These are phyloP conservation scores for Lepiota brunneoincarnata DNA, from an alignment of 768 basidiomycete genomes.

Conservation along the genomic window DNA sequence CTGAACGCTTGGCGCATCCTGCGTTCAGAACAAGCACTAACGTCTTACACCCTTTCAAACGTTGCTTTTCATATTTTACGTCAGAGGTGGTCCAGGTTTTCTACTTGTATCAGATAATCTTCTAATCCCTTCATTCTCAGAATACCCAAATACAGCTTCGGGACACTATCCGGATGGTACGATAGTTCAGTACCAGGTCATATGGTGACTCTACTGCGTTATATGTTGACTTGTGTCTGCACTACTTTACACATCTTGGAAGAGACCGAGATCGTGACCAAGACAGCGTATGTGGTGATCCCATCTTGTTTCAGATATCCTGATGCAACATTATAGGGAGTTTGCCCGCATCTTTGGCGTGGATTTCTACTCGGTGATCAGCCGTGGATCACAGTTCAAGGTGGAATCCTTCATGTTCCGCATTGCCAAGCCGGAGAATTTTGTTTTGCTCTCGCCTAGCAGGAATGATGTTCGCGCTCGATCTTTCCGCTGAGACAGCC, in stretches of 20 bases:
- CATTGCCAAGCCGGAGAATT: constrained; percentile 93
- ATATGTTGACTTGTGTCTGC: constrained; percentile 61
- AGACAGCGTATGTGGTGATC: constrained; percentile 70
- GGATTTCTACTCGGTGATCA: constrained; percentile 94
- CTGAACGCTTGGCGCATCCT: constrained; percentile 93
- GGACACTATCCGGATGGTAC: constrained; percentile 69
- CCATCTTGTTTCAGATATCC: background rate
- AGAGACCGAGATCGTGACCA: constrained; percentile 76
- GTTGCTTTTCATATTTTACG: constrained; percentile 79
- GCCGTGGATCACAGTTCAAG: constrained; percentile 96
- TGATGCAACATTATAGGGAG: constrained; percentile 52
- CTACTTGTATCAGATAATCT: background rate
- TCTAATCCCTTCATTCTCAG: constrained; percentile 34
- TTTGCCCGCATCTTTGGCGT: constrained; percentile 97
- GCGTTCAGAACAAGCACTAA: constrained; percentile 76
- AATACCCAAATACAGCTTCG: constrained; percentile 68
- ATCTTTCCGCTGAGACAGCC: constrained; percentile 2
- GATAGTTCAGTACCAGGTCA: constrained; percentile 56
- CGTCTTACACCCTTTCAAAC: constrained; percentile 87
- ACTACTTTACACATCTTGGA: constrained; percentile 82
- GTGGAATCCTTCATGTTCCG: constrained; percentile 99
- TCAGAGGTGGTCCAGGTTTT: constrained; percentile 49
- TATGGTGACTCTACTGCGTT: constrained; percentile 50
- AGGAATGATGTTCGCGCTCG: constrained; percentile 63
- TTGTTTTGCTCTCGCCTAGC: constrained; percentile 87